Percentiles rank a stretch among this genome's conserved stretches.
phyloP scores from a whole-genome alignment of 2,329 filamentous ascomycete species.

The Neonectria magnoliae region DNA sequence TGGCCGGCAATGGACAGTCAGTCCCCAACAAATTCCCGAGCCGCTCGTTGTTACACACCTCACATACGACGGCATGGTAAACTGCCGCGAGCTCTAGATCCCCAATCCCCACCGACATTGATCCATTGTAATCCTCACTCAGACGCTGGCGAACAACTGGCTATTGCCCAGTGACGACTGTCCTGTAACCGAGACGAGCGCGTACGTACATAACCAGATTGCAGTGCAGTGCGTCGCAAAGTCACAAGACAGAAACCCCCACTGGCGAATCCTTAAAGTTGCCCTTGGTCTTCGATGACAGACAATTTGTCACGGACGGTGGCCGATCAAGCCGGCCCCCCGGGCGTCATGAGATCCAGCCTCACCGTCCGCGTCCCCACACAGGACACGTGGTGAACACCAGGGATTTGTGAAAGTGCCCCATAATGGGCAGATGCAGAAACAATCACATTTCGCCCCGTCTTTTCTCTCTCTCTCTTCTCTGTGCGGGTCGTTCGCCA shows the following conservation, averaged over 20 bases:
- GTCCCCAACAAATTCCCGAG: not conserved
- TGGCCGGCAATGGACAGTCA: not conserved
- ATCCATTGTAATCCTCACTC: not conserved
- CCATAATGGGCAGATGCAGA: not conserved
- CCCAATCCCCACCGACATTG: not conserved
- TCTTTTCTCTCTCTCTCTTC: not conserved
- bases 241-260: slow-evolving; percentile 1
- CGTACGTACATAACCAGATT: not conserved
- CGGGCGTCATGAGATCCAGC: slow-evolving; percentile 6
- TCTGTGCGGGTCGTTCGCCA: slow-evolving; percentile 8
- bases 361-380: not conserved
- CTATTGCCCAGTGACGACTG: slow-evolving; percentile 2
- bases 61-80: not conserved
- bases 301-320: not conserved
- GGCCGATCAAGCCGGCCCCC: slow-evolving; percentile 13
- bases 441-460: not conserved
- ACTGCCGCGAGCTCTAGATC: slow-evolving; percentile 1
- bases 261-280: not conserved
- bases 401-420: not conserved
- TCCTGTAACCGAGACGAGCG: slow-evolving; percentile 15
- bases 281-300: not conserved
- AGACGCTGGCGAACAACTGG: not conserved
- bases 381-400: not conserved
- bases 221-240: not conserved
- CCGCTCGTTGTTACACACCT: not conserved